These are phyloP conservation scores for Colletotrichum sp. DNA, from an alignment of 2,329 filamentous ascomycete genomes.

Conservation along the genomic window DNA sequence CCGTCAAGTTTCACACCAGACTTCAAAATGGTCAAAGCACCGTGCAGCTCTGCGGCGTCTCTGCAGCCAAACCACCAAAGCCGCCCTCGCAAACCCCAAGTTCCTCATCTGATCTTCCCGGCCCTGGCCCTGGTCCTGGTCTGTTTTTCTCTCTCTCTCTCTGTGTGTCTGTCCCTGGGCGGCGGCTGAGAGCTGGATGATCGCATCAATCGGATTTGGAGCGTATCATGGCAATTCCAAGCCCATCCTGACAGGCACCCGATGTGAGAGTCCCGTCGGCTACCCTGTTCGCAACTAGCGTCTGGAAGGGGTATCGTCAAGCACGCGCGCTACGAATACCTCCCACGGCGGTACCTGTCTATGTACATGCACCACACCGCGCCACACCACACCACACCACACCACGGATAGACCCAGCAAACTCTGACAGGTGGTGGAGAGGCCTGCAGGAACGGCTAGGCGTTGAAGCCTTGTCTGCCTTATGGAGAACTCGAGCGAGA, in stretches of 20 bases:
- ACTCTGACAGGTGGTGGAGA: constrained; percentile 5
- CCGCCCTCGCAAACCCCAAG: constrained; percentile 4
- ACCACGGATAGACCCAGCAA: neutral
- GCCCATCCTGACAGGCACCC: constrained; percentile 4
- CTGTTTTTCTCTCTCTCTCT: neutral
- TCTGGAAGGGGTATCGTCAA: neutral
- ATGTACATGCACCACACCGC: neutral
- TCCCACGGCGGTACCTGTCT: neutral
- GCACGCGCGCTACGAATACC: neutral
- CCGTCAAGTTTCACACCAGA: constrained; percentile 17
- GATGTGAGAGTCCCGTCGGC: neutral
- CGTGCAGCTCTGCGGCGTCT: neutral
- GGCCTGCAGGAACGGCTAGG: neutral
- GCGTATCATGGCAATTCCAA: constrained; percentile 13
- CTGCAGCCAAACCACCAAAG: neutral
- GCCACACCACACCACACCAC: neutral
- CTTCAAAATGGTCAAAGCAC: constrained; percentile 19
- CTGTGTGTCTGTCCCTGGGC: neutral
- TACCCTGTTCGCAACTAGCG: constrained; percentile 6
- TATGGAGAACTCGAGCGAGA: neutral
- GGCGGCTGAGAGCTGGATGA: constrained; percentile 19
- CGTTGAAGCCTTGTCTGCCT: neutral
- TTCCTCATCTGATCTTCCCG: constrained; percentile 18
- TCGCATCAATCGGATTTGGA: constrained; percentile 9
- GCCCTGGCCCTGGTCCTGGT: neutral